Conservation (phyloP, 1,284 basidiomycete species). For the Puccinia brachypodii region DNA sequence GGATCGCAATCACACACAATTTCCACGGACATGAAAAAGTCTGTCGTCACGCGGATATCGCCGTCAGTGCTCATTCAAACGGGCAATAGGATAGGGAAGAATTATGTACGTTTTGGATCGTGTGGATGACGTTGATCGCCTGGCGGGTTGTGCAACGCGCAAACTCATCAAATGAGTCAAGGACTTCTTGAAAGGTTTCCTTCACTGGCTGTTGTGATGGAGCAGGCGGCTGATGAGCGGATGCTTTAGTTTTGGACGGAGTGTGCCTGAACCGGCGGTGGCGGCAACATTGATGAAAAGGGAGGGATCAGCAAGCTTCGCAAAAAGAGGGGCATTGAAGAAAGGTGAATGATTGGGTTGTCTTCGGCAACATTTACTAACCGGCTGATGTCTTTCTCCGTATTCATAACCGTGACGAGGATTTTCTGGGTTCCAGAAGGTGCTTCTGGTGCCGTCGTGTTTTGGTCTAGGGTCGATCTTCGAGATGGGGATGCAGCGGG, state of each 20-base stretch:
- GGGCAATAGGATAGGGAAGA: not conserved
- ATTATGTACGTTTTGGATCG: constrained; percentile 15
- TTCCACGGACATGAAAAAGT: constrained; percentile 41
- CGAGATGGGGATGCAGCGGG: not conserved
- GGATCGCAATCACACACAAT: constrained; percentile 23
- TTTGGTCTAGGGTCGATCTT: not conserved
- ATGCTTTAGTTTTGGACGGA: not conserved
- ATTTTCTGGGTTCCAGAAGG: constrained; percentile 11
- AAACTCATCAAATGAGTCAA: constrained; percentile 6
- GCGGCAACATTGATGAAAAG: not conserved
- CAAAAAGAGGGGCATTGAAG: not conserved
- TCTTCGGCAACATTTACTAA: not conserved
- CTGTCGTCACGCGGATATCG: not conserved
- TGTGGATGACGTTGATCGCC: constrained; percentile 1
- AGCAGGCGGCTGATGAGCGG: not conserved
- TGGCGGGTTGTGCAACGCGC: not conserved
- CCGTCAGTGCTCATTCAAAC: not conserved
- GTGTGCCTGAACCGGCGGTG: not conserved
- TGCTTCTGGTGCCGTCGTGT: not conserved
- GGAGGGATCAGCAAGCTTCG: no score
- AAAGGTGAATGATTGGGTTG: not conserved
- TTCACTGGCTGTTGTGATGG: constrained; percentile 2
- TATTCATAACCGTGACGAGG: not conserved
- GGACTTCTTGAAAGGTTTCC: not conserved
- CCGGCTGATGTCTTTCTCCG: constrained; percentile 11